Evolutionary conservation across 2,329 filamentous ascomycete genomes (phyloP).

Genomic region (Pyrenochaeta sp.): DNA sequence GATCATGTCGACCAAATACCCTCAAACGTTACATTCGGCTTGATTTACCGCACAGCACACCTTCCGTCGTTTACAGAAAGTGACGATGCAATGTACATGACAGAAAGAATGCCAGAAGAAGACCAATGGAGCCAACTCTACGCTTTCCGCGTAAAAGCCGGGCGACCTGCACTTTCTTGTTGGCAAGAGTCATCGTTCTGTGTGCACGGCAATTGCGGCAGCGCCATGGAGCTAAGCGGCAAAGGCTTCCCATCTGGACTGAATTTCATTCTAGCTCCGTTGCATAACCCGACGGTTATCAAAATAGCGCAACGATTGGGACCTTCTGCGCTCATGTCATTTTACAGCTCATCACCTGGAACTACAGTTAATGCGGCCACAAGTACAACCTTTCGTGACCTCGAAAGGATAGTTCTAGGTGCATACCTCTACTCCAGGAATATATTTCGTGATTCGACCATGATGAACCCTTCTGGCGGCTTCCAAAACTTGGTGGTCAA

Average conservation of each 20-base stretch:
- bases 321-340: slow-evolving; percentile 2
- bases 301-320: neutral
- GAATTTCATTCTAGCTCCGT: neutral
- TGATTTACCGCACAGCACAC: neutral
- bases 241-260: neutral
- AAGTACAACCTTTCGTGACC: neutral
- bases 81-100: slow-evolving; percentile 3
- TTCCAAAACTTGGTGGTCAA: neutral
- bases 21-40: neutral
- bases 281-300: neutral
- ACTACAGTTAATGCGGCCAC: neutral
- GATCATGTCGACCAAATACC: neutral
- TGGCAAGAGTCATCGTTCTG: slow-evolving; percentile 3
- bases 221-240: no score
- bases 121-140: neutral
- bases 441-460: neutral
- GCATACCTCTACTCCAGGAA: slow-evolving; percentile 2
- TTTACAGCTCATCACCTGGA: neutral
- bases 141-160: neutral
- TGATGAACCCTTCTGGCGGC: neutral
- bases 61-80: slow-evolving; percentile 2
- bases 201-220: neutral
- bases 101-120: slow-evolving; percentile 1
- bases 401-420: slow-evolving; percentile 1
- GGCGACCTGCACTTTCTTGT: neutral